Evolutionary conservation across 805 yeast genomes (phyloP).

Genomic region (Cyberlindnera japonica): DNA sequence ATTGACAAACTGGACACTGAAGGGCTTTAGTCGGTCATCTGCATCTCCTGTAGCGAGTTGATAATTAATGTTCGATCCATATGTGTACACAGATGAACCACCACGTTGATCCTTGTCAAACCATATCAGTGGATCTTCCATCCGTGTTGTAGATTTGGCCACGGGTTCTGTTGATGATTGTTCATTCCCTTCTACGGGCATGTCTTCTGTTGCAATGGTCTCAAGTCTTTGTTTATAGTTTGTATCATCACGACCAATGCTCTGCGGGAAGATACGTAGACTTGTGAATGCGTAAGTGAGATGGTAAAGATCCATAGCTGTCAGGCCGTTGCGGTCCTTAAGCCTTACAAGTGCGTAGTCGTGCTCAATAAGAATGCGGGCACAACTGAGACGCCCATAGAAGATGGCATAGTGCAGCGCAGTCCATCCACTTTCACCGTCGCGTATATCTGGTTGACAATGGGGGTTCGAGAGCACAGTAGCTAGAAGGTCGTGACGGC

Average conservation of each 20-base stretch:
- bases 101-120: slow-evolving; percentile 42
- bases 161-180: neutral
- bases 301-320: slow-evolving; percentile 63
- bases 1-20: slow-evolving; percentile 32
- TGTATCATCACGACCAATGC: slow-evolving; percentile 30
- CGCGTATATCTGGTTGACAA: slow-evolving; percentile 45
- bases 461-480: slow-evolving; percentile 45
- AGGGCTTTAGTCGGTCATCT: slow-evolving; percentile 44
- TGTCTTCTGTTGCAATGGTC: neutral
- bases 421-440: slow-evolving; percentile 79
- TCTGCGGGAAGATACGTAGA: slow-evolving; percentile 40
- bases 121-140: slow-evolving; percentile 30
- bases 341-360: slow-evolving; percentile 40
- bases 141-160: neutral
- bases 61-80: slow-evolving; percentile 61
- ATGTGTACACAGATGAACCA: slow-evolving; percentile 55
- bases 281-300: slow-evolving; percentile 38
- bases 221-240: slow-evolving; percentile 19
- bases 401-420: slow-evolving; percentile 69
- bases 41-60: slow-evolving; percentile 67
- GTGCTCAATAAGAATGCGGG: slow-evolving; percentile 38
- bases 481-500: slow-evolving; percentile 44
- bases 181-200: neutral
- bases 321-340: slow-evolving; percentile 66
- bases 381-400: slow-evolving; percentile 53